phyloP scores from a whole-genome alignment of 2,329 filamentous ascomycete genomes.

The Domatiomyces globalis region DNA sequence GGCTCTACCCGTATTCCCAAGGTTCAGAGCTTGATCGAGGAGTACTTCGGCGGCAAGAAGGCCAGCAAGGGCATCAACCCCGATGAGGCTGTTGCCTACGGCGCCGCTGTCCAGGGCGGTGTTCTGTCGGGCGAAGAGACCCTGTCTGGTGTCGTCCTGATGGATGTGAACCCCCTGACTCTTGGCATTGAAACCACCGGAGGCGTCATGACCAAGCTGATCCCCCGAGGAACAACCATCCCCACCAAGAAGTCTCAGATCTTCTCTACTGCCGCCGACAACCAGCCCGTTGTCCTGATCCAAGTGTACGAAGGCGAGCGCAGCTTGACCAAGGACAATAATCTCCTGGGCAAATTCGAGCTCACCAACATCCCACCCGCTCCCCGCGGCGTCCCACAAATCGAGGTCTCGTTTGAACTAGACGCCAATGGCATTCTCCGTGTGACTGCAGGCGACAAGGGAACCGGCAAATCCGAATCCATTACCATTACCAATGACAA shows the following conservation, averaged over 20 bases:
- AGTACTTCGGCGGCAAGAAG: conserved; percentile 92
- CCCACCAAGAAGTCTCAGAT: conserved; percentile 96
- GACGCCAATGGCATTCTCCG: conserved; percentile 98
- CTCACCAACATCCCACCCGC: conserved; percentile 90
- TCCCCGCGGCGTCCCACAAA: conserved; percentile 91
- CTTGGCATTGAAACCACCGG: conserved; percentile 96
- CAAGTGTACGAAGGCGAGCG: conserved; percentile 92
- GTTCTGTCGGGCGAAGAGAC: conserved; percentile 79
- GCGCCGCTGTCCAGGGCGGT: conserved; percentile 93
- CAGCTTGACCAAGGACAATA: conserved; percentile 91
- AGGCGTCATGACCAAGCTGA: conserved; percentile 94
- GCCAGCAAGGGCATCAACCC: conserved; percentile 99
- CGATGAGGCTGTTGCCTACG: conserved; percentile 95
- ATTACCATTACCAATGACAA: conserved; percentile 99
- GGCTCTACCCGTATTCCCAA: conserved; percentile 99
- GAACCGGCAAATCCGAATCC: conserved; percentile 89
- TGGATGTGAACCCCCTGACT: conserved; percentile 94
- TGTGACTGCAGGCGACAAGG: conserved; percentile 93
- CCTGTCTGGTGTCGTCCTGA: conserved; percentile 69
- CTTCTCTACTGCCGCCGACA: conserved; percentile 92
- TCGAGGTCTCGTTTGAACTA: conserved; percentile 94
- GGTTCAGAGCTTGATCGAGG: conserved; percentile 86
- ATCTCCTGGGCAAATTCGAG: conserved; percentile 95
- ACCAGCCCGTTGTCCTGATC: conserved; percentile 89
- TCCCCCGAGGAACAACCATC: conserved; percentile 85